Base-by-base conservation (phyloP, 495 filamentous ascomycete species). In the Penicillium paradoxum region DNA sequence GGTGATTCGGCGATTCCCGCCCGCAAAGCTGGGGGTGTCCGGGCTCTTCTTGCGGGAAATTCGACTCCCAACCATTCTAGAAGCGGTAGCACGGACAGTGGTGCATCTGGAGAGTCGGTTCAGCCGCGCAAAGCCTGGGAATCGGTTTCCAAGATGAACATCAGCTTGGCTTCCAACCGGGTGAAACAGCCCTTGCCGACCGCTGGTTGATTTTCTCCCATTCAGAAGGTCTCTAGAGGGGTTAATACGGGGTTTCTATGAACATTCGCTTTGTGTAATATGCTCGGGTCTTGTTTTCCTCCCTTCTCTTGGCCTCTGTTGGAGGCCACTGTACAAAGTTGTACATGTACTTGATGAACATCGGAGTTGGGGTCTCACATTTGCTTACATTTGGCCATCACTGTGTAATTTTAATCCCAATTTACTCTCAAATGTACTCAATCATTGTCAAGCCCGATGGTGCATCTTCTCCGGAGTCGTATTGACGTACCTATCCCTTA, bases 1-100 rank as follows among this genome's bases (percentile, higher is more conserved):
- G 87, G 87, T 1, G 83, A 78, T 37, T 81, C 87, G 14, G 89
- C 93, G 56, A 68, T 95, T 13, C 90, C 89, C 0, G 83, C 81
- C 19, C 71, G 91, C 14, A 95, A 92, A 63, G 79, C 80, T 29
- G 89, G 90, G 7, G 89, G 88, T 1, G 79, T 93, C 4, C 76
- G 83, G 44, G 88, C 84, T 0, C 68, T 92, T 29, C 53, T 71
- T 32, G 55, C 66, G 6, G 72, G 71, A 4, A 57, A 65, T 2
- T 32, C 67, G 41, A 71, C 71, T 0, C 70, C 74, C 4, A 65
- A 51, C 37, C 15, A 71, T 15, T 75, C 74, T 8, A 66, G 73
- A 3, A 69, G 71, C 3, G 67, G 62, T 0, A 77, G 74, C 33
- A 54, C 62, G 38, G 72, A 76, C 37, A 77, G 74, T 53, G 63